Evolutionary conservation across 768 basidiomycete genomes (phyloP), one percentile per base, ranked within the genome.

Genomic region (Suillus decipiens): DNA sequence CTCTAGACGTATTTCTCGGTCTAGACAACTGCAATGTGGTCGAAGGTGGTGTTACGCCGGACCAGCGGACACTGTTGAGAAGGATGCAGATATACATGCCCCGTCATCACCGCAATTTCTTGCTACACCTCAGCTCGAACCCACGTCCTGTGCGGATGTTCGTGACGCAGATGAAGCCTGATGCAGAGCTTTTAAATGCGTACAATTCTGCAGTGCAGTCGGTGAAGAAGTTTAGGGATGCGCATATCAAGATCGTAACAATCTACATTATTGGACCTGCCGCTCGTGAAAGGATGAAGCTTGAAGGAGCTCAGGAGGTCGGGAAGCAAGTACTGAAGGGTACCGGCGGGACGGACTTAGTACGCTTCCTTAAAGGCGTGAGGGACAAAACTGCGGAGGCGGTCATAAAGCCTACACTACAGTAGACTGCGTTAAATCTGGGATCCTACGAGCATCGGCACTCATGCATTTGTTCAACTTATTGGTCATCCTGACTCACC

Each of bases 31-130:
- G 78, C 39, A 75, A 75, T 61, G 70, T 72, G 2, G 55, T 59
- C 58, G 34, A 34, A 48, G 60, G 43, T 73, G 47, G 5, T 24
- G 56, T 31, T 24, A 34, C 43, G 12, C 63, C 67, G 2, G 65
- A 70, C 58, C 61, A 63, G 41, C 61, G 68, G 68, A 63, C 84
- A 8, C 88, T 92, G 71, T 82, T 93, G 61, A 78, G 83, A 56
- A 82, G 89, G 39, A 92, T 93, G 92, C 84, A 89, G 60, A 74
- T 78, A 8, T 94, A 95, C 75, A 95, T 95, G 93, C 91, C 93
- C 7, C 82, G 85, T 12, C 85, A 88, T 66, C 92, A 94, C 71
- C 88, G 91, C 33, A 77, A 83, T n/a, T 94, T 93, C 77, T 77
- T 95, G 33, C 79, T 78, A 59, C 89, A 93, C 71, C 83, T 95